A percentile compares a stretch with the other conserved stretches of the same genome.
Evolutionary conservation across 2,329 filamentous ascomycete species (phyloP).

Genomic region (Leptodontidium sp.): DNA sequence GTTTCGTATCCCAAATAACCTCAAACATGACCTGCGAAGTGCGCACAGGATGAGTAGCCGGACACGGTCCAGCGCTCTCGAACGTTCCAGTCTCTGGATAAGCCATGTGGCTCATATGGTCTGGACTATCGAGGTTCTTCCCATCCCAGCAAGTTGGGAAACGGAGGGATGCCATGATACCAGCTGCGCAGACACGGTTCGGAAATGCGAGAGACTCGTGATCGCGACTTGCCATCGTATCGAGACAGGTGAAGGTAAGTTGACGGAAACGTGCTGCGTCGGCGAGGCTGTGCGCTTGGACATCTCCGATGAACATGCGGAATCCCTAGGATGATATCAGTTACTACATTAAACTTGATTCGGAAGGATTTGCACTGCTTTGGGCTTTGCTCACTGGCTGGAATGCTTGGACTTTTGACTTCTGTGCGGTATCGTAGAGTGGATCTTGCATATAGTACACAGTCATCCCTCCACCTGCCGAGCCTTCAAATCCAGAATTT

Average conservation of each 20-base stretch:
- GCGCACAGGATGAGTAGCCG: constrained; percentile 52
- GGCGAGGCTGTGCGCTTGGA: constrained; percentile 48
- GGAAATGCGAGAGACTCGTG: constrained; percentile 52
- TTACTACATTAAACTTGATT: too few species aligned
- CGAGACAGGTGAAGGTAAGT: constrained; percentile 54
- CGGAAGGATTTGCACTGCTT: too few species aligned
- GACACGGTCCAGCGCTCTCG: constrained; percentile 35
- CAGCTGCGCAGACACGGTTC: constrained; percentile 40
- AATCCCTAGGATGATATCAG: constrained; percentile 46
- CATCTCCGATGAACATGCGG: constrained; percentile 55
- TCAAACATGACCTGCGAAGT: constrained; percentile 59
- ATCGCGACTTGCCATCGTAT: constrained; percentile 49
- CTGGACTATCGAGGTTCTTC: constrained; percentile 39
- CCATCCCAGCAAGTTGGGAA: constrained; percentile 63
- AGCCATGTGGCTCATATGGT: constrained; percentile 52
- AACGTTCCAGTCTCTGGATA: constrained; percentile 43
- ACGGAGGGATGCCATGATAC: constrained; percentile 47
- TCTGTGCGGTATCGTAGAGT: constrained; percentile 42
- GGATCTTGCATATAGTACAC: constrained; percentile 49
- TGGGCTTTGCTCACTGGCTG: constrained; percentile 43
- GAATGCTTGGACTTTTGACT: constrained; percentile 52
- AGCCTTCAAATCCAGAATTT: constrained; percentile 36
- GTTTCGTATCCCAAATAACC: constrained; percentile 56
- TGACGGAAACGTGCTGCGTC: constrained; percentile 51
- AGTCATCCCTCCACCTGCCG: constrained; percentile 48